Base-by-base conservation (phyloP, 768 basidiomycete species). In the Podaxis rugospora region DNA sequence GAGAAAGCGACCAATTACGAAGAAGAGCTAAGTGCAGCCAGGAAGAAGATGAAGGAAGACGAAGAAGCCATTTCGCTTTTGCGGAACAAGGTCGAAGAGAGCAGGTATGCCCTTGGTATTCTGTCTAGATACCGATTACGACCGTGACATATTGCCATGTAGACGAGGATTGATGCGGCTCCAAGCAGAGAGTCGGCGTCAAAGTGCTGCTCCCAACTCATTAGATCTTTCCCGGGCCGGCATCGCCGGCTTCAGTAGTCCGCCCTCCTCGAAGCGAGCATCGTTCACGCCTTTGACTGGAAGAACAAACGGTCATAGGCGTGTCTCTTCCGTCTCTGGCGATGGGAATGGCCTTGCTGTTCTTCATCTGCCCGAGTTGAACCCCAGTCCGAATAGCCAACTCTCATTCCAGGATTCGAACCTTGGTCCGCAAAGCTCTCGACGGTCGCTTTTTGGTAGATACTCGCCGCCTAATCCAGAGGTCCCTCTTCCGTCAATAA, bases 91-190 rank as follows among this genome's bases (percentile, higher is more conserved):
- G 90, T 93, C 2, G 92, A 93, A 67, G 92, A 93, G 72, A 92
- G 90, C 79, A 82, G 92, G 91, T 90, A 66, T 21, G 82, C 40
- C 9, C 14, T 68, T 36, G 51, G 42, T 65, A 52, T 57, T 51
- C 21, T 35, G 21, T 46, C 16, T 37, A 35, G 36, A 40, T 28
- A 51, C 42, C 63, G 10, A 61, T 59, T 60, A 44, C 39, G 49
- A 23, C 13, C 23, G 27, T 52, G 51, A 53, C 23, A 32, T 55
- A 44, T 56, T 47, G 58, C 27, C 53, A 3, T 56, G 14, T 68
- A 92, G 92, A 66, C 88, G 92, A 49, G 92, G 90, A 25, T 78
- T 94, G 55, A 94, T 94, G 92, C 83, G 90, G 16, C 79, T 94
- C 7, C 92, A 94, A 69, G 84, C 86, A 7, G 91, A 94, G 71